Evolutionary conservation across 2,329 filamentous ascomycete species (phyloP).

Genomic region (Bipolaris victoriae): DNA sequence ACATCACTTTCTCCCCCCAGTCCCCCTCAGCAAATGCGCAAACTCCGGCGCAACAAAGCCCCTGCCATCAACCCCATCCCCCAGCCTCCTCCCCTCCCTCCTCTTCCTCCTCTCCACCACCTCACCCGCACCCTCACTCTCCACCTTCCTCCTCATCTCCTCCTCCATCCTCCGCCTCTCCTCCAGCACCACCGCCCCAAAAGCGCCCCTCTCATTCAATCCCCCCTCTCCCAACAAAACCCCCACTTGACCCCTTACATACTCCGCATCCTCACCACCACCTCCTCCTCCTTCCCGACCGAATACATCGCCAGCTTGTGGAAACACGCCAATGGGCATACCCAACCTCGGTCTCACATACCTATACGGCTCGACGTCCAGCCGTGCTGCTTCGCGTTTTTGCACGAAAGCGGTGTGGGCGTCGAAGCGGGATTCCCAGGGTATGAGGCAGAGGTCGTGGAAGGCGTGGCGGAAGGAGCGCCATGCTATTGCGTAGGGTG

Average conservation of each 20-base stretch:
- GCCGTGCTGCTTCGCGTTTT: slow-evolving; percentile 22
- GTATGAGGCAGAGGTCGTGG: slow-evolving; percentile 47
- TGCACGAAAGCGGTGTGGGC: slow-evolving; percentile 24
- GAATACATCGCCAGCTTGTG: slow-evolving; percentile 4
- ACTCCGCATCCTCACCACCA: slow-evolving; percentile 6
- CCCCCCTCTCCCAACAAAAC: slow-evolving; percentile 8
- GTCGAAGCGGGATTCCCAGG: slow-evolving; percentile 52
- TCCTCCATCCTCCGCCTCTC: neutral
- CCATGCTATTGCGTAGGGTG: slow-evolving; percentile 44
- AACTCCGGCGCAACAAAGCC: slow-evolving; percentile 6
- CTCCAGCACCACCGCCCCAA: neutral
- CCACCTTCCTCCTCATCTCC: neutral
- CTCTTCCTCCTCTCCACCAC: neutral
- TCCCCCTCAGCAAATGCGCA: slow-evolving; percentile 6
- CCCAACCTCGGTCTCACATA: slow-evolving; percentile 30
- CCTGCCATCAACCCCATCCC: neutral
- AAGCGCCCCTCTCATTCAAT: neutral
- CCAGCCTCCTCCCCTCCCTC: neutral
- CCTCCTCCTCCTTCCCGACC: too few relatives aligned
- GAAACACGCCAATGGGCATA: slow-evolving; percentile 19
- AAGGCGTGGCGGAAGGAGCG: slow-evolving; percentile 50
- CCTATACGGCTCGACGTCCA: slow-evolving; percentile 34
- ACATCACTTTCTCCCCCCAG: neutral
- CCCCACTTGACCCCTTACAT: slow-evolving; percentile 15
- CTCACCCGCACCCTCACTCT: neutral